phyloP scores from a whole-genome alignment of 176 grass and related monocot genomes.

The Bonia amplexicaulis region DNA sequence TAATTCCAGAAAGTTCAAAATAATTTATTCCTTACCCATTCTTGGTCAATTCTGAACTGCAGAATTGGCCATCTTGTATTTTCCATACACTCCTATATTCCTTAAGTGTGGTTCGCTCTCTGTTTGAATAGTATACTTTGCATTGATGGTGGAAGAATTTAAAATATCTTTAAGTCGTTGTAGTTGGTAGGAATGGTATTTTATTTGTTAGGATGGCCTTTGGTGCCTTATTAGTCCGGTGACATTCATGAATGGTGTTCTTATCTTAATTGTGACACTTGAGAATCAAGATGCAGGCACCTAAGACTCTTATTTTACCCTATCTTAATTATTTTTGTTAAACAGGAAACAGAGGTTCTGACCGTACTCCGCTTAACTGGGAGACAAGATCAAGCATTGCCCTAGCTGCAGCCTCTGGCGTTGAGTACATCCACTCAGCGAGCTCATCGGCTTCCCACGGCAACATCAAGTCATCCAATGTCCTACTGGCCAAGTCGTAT shows the following conservation, averaged over 20 bases:
- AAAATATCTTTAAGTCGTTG: background rate
- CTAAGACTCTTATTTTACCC: background rate
- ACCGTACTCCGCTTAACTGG: slow-evolving; percentile 48
- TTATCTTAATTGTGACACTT: background rate
- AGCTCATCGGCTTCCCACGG: slow-evolving; percentile 56
- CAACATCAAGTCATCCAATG: slow-evolving; percentile 87
- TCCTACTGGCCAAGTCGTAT: slow-evolving; percentile 49
- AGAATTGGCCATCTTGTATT: background rate
- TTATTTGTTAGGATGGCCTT: background rate
- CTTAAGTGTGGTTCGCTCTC: background rate
- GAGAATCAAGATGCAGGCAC: background rate
- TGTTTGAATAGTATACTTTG: background rate
- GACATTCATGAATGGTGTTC: background rate
- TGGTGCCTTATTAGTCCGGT: background rate
- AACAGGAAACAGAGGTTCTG: slow-evolving; percentile 51
- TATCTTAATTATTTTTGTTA: slow-evolving; percentile 4
- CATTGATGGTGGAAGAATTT: background rate
- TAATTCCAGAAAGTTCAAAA: background rate
- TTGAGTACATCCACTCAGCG: slow-evolving; percentile 73
- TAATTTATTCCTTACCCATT: background rate
- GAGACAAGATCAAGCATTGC: slow-evolving; percentile 51
- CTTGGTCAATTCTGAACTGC: background rate
- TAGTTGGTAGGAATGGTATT: background rate
- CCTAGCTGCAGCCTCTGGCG: slow-evolving; percentile 49
- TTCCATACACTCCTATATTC: slow-evolving; percentile 4